Evolutionary conservation across 148 eudicot genomes (phyloP), one percentile per base, ranked within the genome.

Genomic region (Spergularia bocconei): DNA sequence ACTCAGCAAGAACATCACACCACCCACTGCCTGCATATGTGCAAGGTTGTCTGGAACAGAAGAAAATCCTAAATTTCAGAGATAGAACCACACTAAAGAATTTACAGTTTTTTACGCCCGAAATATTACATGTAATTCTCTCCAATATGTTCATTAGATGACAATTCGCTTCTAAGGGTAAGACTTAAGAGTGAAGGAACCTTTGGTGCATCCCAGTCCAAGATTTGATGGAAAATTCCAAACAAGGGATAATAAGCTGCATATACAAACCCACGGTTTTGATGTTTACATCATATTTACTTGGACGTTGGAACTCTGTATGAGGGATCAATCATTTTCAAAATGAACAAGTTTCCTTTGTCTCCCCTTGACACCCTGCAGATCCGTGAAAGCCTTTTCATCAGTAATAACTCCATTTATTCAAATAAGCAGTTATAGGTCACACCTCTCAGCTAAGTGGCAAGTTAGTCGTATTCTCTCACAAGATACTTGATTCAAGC

Each of bases 331-430:
- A 91, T 66, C 90, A 94, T 94, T 79, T 81, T 91, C 78, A 94
- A 78, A 82, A 94, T 81, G 84, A 94, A 94, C 81, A 94, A 84
- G 83, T 94, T 94, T 66, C 98, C 96, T 83, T 91, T 88, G 82
- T 94, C 92, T 20, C 98, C 98, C 87, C 97, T 91, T 54, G 97
- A 94, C 64, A 91, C 87, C 65, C 98, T 94, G 91, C 64, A 71
- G 39, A 41, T 3, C n/a, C 67, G 13, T 6, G 7, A 77, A 62
- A 53, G 73, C 13, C 3, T 51, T 11, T 57, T 5, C 19, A 19
- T 48, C 39, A 73, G 69, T 9, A 3, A 65, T 16, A 11, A 13
- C 23, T 67, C 3, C 36, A 29, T 29, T 29, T 1, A 29, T 29
- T 29, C 36, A 29, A 29, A 29, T 29, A 29, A 29, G 36, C 36